phyloP scores from a whole-genome alignment of 495 filamentous ascomycete genomes.

The Penicillium fimorum region DNA sequence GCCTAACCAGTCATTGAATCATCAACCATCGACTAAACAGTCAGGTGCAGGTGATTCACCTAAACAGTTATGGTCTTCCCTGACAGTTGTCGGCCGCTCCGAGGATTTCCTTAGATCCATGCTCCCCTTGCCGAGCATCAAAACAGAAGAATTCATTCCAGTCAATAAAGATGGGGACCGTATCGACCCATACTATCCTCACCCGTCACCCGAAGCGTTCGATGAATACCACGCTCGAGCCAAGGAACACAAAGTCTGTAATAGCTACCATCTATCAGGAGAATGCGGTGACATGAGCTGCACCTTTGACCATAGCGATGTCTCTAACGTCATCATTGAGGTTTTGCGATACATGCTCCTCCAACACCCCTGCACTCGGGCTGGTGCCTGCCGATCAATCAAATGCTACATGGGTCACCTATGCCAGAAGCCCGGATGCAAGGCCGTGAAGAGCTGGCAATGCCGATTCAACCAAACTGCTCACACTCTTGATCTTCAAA shows the following conservation, averaged over 20 bases:
- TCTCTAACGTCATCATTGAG: conserved; percentile 30
- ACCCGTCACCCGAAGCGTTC: conserved; percentile 27
- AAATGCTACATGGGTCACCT: conserved; percentile 47
- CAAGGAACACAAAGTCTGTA: conserved; percentile 42
- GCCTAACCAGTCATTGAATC: conserved; percentile 22
- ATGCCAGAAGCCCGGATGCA: conserved; percentile 44
- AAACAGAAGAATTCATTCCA: conserved; percentile 36
- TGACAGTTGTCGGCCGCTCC: conserved; percentile 22
- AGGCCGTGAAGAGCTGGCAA: conserved; percentile 33
- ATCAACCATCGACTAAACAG: conserved; percentile 23
- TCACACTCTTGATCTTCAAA: conserved; percentile 33
- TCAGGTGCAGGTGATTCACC: conserved; percentile 2
- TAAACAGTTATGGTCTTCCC: conserved; percentile 20
- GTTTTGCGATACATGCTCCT: conserved; percentile 41
- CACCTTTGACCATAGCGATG: conserved; percentile 38
- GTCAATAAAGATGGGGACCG: conserved; percentile 46
- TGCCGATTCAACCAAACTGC: conserved; percentile 36
- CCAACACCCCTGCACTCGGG: conserved; percentile 36
- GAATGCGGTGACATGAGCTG: conserved; percentile 40
- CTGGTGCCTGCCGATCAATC: conserved; percentile 36
- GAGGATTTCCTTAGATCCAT: conserved; percentile 25
- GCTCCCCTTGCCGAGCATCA: conserved; percentile 25
- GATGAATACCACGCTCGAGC: conserved; percentile 34
- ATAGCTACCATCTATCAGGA: conserved; percentile 42
- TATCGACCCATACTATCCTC: conserved; percentile 38